phyloP scores from a whole-genome alignment of 805 yeast genomes.

The Myxozyma vanderwaltii region DNA sequence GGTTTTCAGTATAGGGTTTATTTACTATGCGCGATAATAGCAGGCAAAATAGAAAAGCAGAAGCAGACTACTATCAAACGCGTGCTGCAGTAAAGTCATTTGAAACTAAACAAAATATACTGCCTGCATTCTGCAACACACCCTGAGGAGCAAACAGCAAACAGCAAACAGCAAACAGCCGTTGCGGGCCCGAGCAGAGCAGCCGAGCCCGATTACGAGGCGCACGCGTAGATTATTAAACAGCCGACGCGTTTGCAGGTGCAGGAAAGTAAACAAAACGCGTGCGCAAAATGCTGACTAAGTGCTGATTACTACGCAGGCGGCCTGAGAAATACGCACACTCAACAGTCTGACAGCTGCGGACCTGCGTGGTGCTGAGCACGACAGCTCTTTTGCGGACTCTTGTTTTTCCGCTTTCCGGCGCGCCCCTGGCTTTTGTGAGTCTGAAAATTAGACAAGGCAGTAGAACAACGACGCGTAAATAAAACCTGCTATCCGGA shows the following conservation, averaged over 20 bases:
- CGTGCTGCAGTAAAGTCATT: too few relatives aligned
- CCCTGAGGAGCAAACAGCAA: too few relatives aligned
- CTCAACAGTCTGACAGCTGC: constrained; percentile 26
- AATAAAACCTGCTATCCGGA: background rate
- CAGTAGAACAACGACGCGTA: too few relatives aligned
- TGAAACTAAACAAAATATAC: too few relatives aligned
- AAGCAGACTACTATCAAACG: too few relatives aligned
- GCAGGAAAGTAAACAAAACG: background rate
- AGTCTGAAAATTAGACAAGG: too few relatives aligned
- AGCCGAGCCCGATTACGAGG: too few relatives aligned
- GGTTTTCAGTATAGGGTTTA: too few relatives aligned
- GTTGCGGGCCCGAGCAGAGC: background rate
- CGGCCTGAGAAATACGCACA: constrained; percentile 5
- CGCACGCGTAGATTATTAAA: too few relatives aligned
- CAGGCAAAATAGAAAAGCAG: too few relatives aligned
- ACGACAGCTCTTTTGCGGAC: constrained; percentile 11
- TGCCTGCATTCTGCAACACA: too few relatives aligned
- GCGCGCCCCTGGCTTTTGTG: background rate
- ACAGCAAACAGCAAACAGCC: background rate
- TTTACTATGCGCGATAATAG: too few relatives aligned
- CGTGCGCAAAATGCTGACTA: background rate
- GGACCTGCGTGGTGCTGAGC: constrained; percentile 9
- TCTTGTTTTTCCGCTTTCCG: background rate
- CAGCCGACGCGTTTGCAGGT: background rate
- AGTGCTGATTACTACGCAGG: constrained; percentile 2